phyloP scores from a whole-genome alignment of 2,329 filamentous ascomycete genomes.

The Stachybotrys echinatus region DNA sequence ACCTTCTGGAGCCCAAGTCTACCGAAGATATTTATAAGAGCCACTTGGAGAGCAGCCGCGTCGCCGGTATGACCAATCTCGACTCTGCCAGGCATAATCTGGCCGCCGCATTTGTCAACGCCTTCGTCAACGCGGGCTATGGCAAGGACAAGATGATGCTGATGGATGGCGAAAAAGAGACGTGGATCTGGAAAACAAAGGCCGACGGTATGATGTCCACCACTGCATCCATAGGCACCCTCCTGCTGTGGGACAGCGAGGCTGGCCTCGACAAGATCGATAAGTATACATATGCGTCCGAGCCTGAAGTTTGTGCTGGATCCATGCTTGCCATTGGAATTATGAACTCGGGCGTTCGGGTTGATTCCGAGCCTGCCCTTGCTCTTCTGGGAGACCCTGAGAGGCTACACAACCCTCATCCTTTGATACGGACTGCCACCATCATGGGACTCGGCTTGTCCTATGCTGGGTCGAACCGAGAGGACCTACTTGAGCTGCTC shows the following conservation, averaged over 20 bases:
- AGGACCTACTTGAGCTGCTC: conserved; percentile 78
- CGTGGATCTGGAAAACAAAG: conserved; percentile 99
- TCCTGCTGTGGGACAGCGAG: conserved; percentile 92
- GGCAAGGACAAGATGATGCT: conserved; percentile 98
- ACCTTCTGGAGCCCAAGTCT: conserved; percentile 92
- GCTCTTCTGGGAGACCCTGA: conserved; percentile 77
- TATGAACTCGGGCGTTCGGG: conserved; percentile 84
- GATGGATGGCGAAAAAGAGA: conserved; percentile 78
- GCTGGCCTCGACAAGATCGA: conserved; percentile 90
- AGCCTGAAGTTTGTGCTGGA: conserved; percentile 81
- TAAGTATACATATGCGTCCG: conserved; percentile 80
- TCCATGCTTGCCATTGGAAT: conserved; percentile 92
- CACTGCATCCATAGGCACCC: conserved; percentile 84
- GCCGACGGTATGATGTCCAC: conserved; percentile 97
- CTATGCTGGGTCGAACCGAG: conserved; percentile 91
- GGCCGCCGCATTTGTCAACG: conserved; percentile 93
- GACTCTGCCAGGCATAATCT: conserved; percentile 96
- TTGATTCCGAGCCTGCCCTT: conserved; percentile 85
- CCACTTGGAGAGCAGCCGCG: conserved; percentile 90
- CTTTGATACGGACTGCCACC: conserved; percentile 71
- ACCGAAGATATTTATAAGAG: conserved; percentile 99
- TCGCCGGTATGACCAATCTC: conserved; percentile 86
- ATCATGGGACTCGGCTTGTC: conserved; percentile 96
- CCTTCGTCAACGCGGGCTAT: conserved; percentile 93
- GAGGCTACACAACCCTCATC: conserved; percentile 73